Base-by-base conservation (phyloP, 495 filamentous ascomycete genomes). In the Parathielavia appendiculata region DNA sequence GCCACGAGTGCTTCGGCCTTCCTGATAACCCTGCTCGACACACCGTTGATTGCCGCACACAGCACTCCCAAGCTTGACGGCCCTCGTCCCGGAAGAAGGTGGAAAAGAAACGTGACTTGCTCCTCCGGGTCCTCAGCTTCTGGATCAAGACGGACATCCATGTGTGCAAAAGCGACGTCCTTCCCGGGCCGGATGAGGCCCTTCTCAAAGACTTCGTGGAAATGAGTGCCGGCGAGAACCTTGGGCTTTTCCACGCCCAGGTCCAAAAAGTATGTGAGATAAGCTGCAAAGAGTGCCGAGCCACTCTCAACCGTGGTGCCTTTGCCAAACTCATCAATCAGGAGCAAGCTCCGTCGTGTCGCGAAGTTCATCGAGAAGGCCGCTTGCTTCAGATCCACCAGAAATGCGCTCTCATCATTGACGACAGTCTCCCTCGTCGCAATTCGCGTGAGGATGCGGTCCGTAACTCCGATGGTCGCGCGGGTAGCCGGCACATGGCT, bases 301-400 rank as follows among this genome's bases (percentile, higher is more conserved):
- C 93, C 93, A 73, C 93, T 88, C 59, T 79, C 79, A 16, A 81
- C 78, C 51, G 89, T 87, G 0, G 93, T 98, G 9, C 93, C 95
- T 73, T 97, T 98, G 5, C 93, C 93, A 61, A 98, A 97, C 64
- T 98, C 95, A 65, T 98, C 93, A 51, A 96, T 86, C 23, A 98
- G 75, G 5, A 97, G 69, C 2, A 98, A 73, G 65, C 88, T 95
- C 30, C 84, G 81, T 32, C 80, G 75, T 14, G 93, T 96, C 10
- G 86, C 83, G 40, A 95, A 83, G 46, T 83, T 90, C 56, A 93
- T 73, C 2, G 87, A 83, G 56, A 92, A 80, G 0, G 89, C 85
- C 13, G 95, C 84, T 60, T 98, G 91, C 60, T 96, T 91, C 32
- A 98, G 71, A 67, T 98, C 93, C 48, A 89, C 88, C 79, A 95